Evolutionary conservation across 2,329 filamentous ascomycete species (phyloP).

Genomic region (Ceratocystis alfenasii): DNA sequence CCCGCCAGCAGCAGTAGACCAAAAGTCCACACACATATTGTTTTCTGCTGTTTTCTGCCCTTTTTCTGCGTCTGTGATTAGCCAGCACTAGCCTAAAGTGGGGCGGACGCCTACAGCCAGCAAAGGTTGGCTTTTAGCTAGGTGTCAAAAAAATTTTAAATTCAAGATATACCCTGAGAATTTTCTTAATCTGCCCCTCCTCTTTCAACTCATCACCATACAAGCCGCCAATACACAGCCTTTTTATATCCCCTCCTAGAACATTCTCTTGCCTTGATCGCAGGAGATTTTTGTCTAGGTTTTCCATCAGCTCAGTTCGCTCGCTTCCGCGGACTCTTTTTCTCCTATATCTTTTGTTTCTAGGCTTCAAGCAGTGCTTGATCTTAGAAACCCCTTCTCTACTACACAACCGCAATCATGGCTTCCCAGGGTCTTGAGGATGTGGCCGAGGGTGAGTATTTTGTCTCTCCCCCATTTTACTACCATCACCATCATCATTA

Average conservation of each 20-base stretch:
- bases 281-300: conserved; percentile 40
- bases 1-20: conserved; percentile 10
- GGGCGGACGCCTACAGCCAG: conserved; percentile 7
- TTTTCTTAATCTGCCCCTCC: conserved; percentile 18
- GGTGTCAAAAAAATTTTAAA: conserved; percentile 13
- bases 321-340: conserved; percentile 28
- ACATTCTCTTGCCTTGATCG: conserved; percentile 35
- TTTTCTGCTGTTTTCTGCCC: conserved; percentile 1
- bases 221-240: conserved; percentile 9
- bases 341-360: conserved; percentile 31
- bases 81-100: conserved; percentile 16
- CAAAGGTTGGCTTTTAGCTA: conserved; percentile 8
- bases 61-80: conserved; percentile 13
- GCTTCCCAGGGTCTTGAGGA: conserved; percentile 99
- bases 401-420: conserved; percentile 69
- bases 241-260: conserved; percentile 31
- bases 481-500: not conserved
- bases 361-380: conserved; percentile 72
- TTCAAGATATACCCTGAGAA: conserved; percentile 14
- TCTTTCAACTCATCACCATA: conserved; percentile 9
- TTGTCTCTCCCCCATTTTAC: not conserved
- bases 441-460: conserved; percentile 72
- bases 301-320: conserved; percentile 20
- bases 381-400: conserved; percentile 47
- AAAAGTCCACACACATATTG: conserved; percentile 21